phyloP scores from a whole-genome alignment of 495 filamentous ascomycete species.

The Aspergillus taichungensis region DNA sequence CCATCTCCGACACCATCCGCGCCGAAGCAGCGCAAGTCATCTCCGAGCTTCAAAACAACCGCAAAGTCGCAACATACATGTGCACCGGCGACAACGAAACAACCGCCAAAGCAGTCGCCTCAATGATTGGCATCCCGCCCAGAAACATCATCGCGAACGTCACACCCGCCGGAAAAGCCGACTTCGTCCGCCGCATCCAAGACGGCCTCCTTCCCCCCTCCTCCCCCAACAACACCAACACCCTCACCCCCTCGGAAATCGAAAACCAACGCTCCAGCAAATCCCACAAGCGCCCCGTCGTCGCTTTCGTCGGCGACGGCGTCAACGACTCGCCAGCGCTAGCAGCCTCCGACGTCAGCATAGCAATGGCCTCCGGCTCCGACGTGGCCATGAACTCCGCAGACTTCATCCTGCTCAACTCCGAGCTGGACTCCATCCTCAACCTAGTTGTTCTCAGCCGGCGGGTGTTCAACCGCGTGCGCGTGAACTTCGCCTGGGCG shows the following conservation, averaged over 20 bases:
- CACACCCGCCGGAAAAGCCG: slow-evolving; percentile 77
- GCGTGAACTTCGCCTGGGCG: slow-evolving; percentile 85
- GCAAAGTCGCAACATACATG: slow-evolving; percentile 72
- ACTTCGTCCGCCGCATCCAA: slow-evolving; percentile 74
- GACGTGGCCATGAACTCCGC: slow-evolving; percentile 79
- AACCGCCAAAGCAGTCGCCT: slow-evolving; percentile 57
- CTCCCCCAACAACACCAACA: neutral
- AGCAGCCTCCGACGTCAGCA: slow-evolving; percentile 68
- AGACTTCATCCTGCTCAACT: slow-evolving; percentile 77
- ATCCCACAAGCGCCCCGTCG: slow-evolving; percentile 23
- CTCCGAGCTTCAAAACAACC: slow-evolving; percentile 48
- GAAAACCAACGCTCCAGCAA: neutral
- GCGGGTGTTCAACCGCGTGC: slow-evolving; percentile 67
- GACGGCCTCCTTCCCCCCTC: too few relatives aligned
- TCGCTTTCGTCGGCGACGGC: slow-evolving; percentile 72
- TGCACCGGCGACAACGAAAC: slow-evolving; percentile 69
- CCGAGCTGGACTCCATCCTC: slow-evolving; percentile 58
- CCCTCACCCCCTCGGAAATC: slow-evolving; percentile 1
- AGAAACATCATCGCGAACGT: slow-evolving; percentile 80
- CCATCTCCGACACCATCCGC: slow-evolving; percentile 67
- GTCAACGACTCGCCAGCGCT: slow-evolving; percentile 86
- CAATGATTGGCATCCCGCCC: slow-evolving; percentile 62
- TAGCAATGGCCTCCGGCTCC: slow-evolving; percentile 74
- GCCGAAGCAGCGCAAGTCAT: slow-evolving; percentile 63
- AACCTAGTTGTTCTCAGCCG: slow-evolving; percentile 62